Percentiles rank a stretch among this genome's conserved stretches.
Evolutionary conservation across 2,329 filamentous ascomycete genomes (phyloP).

Genomic region (Spiromastix sp.): DNA sequence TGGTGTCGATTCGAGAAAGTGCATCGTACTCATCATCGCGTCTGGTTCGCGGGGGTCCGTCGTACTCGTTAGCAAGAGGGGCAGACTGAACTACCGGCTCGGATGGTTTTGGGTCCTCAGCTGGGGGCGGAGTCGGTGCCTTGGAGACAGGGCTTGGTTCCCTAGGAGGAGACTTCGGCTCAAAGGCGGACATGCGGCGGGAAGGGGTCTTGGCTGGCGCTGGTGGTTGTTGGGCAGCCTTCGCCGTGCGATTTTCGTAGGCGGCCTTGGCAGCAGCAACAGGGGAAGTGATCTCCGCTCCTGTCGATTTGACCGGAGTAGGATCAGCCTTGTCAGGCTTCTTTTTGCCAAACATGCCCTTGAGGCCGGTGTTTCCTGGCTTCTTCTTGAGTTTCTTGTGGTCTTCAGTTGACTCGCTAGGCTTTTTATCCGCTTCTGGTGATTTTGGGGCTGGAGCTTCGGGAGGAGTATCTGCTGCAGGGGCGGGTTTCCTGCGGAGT

Average conservation of each 20-base stretch:
- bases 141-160: conserved; percentile 5
- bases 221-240: conserved; percentile 17
- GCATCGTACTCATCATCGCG: conserved; percentile 44
- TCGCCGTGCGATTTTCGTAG: conserved; percentile 25
- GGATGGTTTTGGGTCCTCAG: conserved; percentile 9
- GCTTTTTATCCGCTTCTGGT: conserved; percentile 21
- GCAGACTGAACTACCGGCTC: conserved; percentile 12
- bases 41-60: conserved; percentile 29
- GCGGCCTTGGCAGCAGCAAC: conserved; percentile 35
- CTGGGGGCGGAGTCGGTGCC: conserved; percentile 6
- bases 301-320: conserved; percentile 24
- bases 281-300: conserved; percentile 22
- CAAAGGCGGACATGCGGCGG: conserved; percentile 19
- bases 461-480: conserved; percentile 4
- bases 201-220: conserved; percentile 12
- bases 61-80: conserved; percentile 14
- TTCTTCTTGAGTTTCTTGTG: conserved; percentile 37
- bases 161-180: conserved; percentile 24
- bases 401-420: conserved; percentile 21
- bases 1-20: conserved; percentile 50
- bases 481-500: conserved; percentile 12
- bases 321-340: conserved; percentile 28
- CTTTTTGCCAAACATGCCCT: conserved; percentile 32
- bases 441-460: conserved; percentile 7
- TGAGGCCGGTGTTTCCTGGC: conserved; percentile 30